Percentiles rank a stretch among this genome's conserved stretches.
These are phyloP conservation scores for Agroathelia rolfsii DNA, from an alignment of 1,284 basidiomycete genomes.

Conservation along the genomic window DNA sequence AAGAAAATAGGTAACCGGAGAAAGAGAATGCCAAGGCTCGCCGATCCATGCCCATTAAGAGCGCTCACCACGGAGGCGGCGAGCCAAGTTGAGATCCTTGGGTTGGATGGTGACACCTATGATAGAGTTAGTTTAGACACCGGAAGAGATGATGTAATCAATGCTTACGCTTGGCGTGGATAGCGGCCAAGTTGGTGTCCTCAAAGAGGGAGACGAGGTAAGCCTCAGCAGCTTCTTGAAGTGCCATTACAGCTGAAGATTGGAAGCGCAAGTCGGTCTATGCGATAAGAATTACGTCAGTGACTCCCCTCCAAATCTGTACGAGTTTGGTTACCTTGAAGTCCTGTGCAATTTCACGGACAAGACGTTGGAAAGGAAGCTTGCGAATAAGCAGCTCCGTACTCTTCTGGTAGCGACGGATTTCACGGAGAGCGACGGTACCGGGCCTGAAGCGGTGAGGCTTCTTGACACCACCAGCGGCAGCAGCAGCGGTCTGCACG, in stretches of 20 bases:
- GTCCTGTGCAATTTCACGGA: conserved; percentile 94
- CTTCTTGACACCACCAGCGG: conserved; percentile 96
- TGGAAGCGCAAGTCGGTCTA: conserved; percentile 94
- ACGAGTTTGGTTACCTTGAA: conserved; percentile 68
- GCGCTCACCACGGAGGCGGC: conserved; percentile 84
- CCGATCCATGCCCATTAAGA: conserved; percentile 47
- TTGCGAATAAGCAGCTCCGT: conserved; percentile 94
- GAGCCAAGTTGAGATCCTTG: conserved; percentile 82
- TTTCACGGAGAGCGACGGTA: conserved; percentile 97
- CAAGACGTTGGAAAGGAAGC: conserved; percentile 91
- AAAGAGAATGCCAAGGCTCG: too few relatives aligned
- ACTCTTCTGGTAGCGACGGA: conserved; percentile 95
- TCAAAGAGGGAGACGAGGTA: conserved; percentile 96
- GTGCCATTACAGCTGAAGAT: conserved; percentile 90
- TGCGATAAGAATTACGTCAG: conserved; percentile 9
- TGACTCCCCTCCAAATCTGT: conserved; percentile 9
- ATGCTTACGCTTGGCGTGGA: conserved; percentile 76
- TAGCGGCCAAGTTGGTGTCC: conserved; percentile 87
- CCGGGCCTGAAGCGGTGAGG: conserved; percentile 95
- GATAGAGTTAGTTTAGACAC: conserved; percentile 11
- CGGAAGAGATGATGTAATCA: background rate
- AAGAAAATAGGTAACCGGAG: too few relatives aligned
- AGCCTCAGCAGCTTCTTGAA: conserved; percentile 94
- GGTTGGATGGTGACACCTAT: conserved; percentile 44
- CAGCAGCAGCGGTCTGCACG: conserved; percentile 35